Evolutionary conservation across 257 asterid genomes (phyloP), one percentile per base, ranked within the genome.

Genomic region (Anisodus tanguticus): DNA sequence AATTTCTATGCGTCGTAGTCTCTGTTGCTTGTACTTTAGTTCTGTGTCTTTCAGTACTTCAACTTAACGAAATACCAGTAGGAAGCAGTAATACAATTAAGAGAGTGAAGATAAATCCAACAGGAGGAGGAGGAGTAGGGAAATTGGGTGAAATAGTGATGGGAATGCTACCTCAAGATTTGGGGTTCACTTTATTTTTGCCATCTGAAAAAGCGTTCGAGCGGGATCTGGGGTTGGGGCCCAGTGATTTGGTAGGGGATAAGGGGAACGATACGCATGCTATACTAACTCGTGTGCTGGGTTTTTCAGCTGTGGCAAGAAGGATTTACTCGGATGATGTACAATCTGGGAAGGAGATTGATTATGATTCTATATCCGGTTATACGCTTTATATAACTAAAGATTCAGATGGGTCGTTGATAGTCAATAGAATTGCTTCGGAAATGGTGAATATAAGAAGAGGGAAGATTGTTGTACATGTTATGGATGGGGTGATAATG

Each of bases 291-390:
- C 93, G 97, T 0, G 86, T 94, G 2, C 70, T 93, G 47, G 97
- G 98, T 3, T 93, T 94, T 80, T 88, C 97, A 7, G 92, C 94
- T n/a, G 94, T 95, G 76, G 92, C 98, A 35, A 82, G 90, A 71
- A 82, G 84, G 91, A 93, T 95, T 72, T 16, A 71, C 6, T 78
- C 86, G 64, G 90, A 31, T 83, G 88, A 90, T 83, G 87, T 94
- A 86, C 87, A 83, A 53, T 5, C 7, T 26, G 92, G 88, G 4
- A 82, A 86, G 88, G 92, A 91, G 90, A 83, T 82, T 47, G 83
- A 62, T 39, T 90, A 89, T 87, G 94, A 90, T 83, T 94, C 98
- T 8, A 76, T 95, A 77, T 90, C 93, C 31, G 98, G 98, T 45
- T 90, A 85, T 78, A 86, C 66, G 55, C 16, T 95, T 85, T 86